Evolutionary conservation across 1,284 basidiomycete species (phyloP).

Genomic region (Ceratobasidium sp.): DNA sequence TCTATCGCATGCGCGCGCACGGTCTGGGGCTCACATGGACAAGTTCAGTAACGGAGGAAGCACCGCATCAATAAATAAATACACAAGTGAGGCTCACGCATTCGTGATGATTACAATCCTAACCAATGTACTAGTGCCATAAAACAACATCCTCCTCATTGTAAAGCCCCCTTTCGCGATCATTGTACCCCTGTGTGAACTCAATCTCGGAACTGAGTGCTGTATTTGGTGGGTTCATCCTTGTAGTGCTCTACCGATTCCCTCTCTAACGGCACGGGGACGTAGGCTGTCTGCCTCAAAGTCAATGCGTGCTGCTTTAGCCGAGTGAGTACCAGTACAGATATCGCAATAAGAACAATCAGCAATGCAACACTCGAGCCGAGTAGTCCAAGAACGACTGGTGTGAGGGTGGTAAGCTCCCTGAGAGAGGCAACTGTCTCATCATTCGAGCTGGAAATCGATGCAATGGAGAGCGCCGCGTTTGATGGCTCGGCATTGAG

Average conservation of each 20-base stretch:
- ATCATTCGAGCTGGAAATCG: neutral
- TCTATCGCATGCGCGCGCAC: no score
- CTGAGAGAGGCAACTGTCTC: neutral
- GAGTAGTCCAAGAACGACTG: slow-evolving; percentile 5
- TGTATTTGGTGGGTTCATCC: slow-evolving; percentile 28
- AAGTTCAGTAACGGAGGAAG: no score
- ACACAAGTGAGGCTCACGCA: no score
- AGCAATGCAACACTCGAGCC: slow-evolving; percentile 6
- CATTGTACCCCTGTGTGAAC: no score
- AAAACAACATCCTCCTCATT: no score
- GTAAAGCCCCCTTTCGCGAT: no score
- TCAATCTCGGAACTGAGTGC: slow-evolving; percentile 16
- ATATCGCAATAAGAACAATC: slow-evolving; percentile 6
- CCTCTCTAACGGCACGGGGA: slow-evolving; percentile 13
- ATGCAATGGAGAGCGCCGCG: neutral
- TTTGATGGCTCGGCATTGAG: neutral
- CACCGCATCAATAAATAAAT: no score
- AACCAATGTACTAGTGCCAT: no score
- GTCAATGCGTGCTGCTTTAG: neutral
- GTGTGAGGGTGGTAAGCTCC: neutral
- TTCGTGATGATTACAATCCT: no score
- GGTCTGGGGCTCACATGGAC: no score
- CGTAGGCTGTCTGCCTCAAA: neutral
- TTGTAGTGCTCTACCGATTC: slow-evolving; percentile 14
- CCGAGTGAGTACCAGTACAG: neutral